These are phyloP conservation scores for Lentinula lateritia DNA, from an alignment of 768 basidiomycete genomes.

Conservation along the genomic window DNA sequence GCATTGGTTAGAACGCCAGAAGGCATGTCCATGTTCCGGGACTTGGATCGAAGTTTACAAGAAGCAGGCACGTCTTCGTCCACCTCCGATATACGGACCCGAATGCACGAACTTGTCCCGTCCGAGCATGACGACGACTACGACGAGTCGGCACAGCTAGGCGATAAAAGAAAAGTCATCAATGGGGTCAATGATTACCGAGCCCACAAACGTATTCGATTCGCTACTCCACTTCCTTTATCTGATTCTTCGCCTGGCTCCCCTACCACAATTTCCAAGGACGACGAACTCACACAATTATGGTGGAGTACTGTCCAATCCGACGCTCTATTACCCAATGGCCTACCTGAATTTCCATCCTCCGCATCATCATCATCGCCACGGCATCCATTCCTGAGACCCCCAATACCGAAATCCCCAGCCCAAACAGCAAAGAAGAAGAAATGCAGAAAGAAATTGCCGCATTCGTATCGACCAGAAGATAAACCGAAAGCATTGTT, in stretches of 20 bases:
- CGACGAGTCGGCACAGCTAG: conserved; percentile 26
- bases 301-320: conserved; percentile 77
- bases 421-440: conserved; percentile 27
- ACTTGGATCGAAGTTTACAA: conserved; percentile 52
- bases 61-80: conserved; percentile 7
- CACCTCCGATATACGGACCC: conserved; percentile 15
- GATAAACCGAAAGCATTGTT: conserved; percentile 47
- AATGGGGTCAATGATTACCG: conserved; percentile 35
- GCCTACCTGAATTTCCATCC: conserved; percentile 50
- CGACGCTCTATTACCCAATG: conserved; percentile 56
- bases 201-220: conserved; percentile 60
- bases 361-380: conserved; percentile 27
- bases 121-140: conserved; percentile 7
- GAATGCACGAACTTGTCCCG: conserved; percentile 30
- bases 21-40: conserved; percentile 65
- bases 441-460: conserved; percentile 21
- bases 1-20: conserved; percentile 66
- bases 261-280: conserved; percentile 24
- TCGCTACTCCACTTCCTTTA: conserved; percentile 26
- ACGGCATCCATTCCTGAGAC: conserved; percentile 16
- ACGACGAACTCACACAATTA: conserved; percentile 43
- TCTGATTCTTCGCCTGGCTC: conserved; percentile 22
- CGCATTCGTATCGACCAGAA: conserved; percentile 2
- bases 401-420: conserved; percentile 7
- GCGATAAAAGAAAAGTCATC: conserved; percentile 64